Evolutionary conservation across 1,139 yeast species (phyloP), one percentile per base, ranked within the genome.

Genomic region (Geotrichum phurueaensis): DNA sequence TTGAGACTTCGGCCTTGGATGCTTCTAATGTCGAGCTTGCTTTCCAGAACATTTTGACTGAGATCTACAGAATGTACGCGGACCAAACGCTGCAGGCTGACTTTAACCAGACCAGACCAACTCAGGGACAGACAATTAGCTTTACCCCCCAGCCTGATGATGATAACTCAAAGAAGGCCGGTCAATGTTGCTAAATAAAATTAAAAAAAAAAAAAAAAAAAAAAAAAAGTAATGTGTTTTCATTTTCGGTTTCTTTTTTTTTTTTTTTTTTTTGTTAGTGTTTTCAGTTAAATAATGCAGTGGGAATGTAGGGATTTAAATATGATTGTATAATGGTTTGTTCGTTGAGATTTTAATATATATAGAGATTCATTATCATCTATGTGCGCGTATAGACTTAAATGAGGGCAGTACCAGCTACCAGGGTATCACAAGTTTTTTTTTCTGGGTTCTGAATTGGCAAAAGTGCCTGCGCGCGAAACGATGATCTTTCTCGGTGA

Each of bases 1-100:
- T 97, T 57, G 99, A 94, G 78, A 96, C 99, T n/a, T 87, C 96
- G 63, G 99, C 99, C 22, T 81, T 94, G 67, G 91, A 91, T 69
- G 87, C 96, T 51, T 96, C 94, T 70, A 95, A 94, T 74, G 99
- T 94, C 63, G 98, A 94, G 74, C 81, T 85, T 67, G 94, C 97
- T 4, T 94, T 94, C 82, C 91, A 91, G 73, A 96, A 91, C 74
- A 83, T 95, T 68, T 83, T 91, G 70, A 89, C 91, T 68, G 91
- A 92, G 70, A 94, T 94, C 70, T 92, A 22, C 18, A 96, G 92
- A 74, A 84, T 92, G 68, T 97, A 94, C 71, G 76, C 77, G 39
- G 77, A 75, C 67, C 77, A 75, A 70, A 72, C 74, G 51, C 69
- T 75, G 62, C 77, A 75, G 61, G 76, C 78, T 47, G 77, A 75